phyloP scores from a whole-genome alignment of 257 asterid species.

The Linaria vulgaris region DNA sequence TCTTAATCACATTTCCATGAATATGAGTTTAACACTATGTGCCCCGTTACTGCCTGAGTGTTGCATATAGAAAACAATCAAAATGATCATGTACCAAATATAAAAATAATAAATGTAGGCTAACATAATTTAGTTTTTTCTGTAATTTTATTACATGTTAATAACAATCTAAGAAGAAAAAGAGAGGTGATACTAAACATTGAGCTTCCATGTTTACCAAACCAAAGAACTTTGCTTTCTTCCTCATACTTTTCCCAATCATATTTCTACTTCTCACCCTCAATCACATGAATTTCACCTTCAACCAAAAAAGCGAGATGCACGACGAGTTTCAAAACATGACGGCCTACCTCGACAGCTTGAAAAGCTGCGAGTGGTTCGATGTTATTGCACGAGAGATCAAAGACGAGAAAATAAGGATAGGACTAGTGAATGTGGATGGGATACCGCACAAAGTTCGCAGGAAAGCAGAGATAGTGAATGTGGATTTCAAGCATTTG shows the following conservation, averaged over 20 bases:
- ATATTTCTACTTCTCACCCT: conserved; percentile 36
- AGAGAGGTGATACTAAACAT: conserved; percentile 12
- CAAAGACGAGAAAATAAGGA: conserved; percentile 24
- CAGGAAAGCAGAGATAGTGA: conserved; percentile 22
- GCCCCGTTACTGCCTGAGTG: no score
- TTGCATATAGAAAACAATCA: no score
- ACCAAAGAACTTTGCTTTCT: conserved; percentile 33
- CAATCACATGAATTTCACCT: conserved; percentile 37
- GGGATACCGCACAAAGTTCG: conserved; percentile 10
- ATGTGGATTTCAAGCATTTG: conserved; percentile 43
- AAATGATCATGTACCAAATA: no score
- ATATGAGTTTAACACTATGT: no score
- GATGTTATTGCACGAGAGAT: conserved; percentile 33
- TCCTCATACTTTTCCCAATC: conserved; percentile 40
- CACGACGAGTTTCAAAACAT: conserved; percentile 29
- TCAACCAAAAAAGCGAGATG: conserved; percentile 32
- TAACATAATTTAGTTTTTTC: no score
- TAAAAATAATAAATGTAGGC: no score
- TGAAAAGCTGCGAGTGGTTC: conserved; percentile 35
- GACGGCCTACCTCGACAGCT: conserved; percentile 15
- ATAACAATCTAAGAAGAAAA: neutral
- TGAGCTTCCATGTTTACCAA: conserved; percentile 41
- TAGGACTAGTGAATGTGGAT: conserved; percentile 36
- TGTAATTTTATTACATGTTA: neutral
- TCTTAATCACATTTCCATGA: no score